Evolutionary conservation across 2,329 filamentous ascomycete species (phyloP), one percentile per base, ranked within the genome.

Genomic region (Botrytis fabae): DNA sequence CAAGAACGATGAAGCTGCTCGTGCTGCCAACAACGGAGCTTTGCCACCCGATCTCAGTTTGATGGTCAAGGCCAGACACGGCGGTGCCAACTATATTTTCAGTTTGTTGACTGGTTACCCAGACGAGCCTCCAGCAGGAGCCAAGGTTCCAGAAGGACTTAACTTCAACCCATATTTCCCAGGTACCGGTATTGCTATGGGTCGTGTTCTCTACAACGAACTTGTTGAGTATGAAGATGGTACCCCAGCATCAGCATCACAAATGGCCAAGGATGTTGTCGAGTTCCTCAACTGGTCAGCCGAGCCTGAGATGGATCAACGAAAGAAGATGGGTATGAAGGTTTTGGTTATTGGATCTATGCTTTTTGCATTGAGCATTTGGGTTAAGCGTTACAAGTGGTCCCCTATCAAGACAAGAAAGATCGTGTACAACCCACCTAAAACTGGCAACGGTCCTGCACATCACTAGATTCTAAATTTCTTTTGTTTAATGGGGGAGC

Each of bases 111-210:
- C 96, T 73, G 96, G 96, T 79, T 99, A 99, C 85, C 96, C 96
- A 75, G 96, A 99, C 79, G 96, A 99, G 86, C 89, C 94, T 74
- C 96, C 96, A 71, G 93, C 96, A 69, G 96, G 96, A 82, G 94
- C 93, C 76, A 86, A 89, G 80, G 92, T 99, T 74, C 91, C 91
- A 80, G 90, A 91, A 75, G 96, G 96, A 81, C 91, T 99, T 85
- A 98, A 98, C 91, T 99, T 99, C 91, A 99, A 99, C 90, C 96
- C 96, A 75, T 99, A 98, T 89, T 99, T 99, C 91, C 96, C 96
- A 73, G 96, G 96, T 82, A 98, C 96, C 79, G 95, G 95, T 83
- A 99, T 99, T 83, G 96, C 93, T 81, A 99, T 99, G 96, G 95
- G 92, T 80, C 95, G 96, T 90, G 96, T 98, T 75, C 90, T 99